Evolutionary conservation across 345 rosid species (phyloP).

Genomic region (Cardiospermum halicacabum): DNA sequence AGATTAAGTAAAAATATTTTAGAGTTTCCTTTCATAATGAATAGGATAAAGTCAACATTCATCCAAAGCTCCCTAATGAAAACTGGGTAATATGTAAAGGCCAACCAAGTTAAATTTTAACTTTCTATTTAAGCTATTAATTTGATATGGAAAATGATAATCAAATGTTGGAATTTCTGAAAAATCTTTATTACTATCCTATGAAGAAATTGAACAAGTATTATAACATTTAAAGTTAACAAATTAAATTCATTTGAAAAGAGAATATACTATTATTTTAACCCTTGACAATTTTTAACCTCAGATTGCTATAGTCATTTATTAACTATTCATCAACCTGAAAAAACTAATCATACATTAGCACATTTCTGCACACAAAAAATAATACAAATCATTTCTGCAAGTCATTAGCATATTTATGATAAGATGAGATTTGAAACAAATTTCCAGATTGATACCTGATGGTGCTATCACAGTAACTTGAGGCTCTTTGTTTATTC

Average conservation of each 20-base stretch:
- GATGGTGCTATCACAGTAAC: conserved; percentile 11
- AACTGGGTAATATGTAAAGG: background rate
- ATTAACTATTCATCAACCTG: background rate
- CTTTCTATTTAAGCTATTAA: too few species aligned
- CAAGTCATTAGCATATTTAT: background rate
- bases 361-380: too few species aligned
- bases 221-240: too few species aligned
- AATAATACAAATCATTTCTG: background rate
- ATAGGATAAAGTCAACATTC: background rate
- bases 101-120: background rate
- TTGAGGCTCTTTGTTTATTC: conserved; percentile 12
- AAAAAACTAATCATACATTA: too few species aligned
- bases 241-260: too few species aligned
- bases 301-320: background rate
- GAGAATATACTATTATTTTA: background rate
- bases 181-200: background rate
- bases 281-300: background rate
- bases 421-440: conserved; percentile 2
- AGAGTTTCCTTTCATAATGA: background rate
- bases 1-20: too few species aligned
- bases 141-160: too few species aligned
- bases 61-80: background rate
- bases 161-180: too few species aligned
- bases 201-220: background rate
- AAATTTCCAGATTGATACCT: conserved; percentile 24